A percentile compares a stretch with the other conserved stretches of the same genome.
These are phyloP conservation scores for Gloeostereum incarnatum DNA, from an alignment of 768 basidiomycete genomes.

Conservation along the genomic window DNA sequence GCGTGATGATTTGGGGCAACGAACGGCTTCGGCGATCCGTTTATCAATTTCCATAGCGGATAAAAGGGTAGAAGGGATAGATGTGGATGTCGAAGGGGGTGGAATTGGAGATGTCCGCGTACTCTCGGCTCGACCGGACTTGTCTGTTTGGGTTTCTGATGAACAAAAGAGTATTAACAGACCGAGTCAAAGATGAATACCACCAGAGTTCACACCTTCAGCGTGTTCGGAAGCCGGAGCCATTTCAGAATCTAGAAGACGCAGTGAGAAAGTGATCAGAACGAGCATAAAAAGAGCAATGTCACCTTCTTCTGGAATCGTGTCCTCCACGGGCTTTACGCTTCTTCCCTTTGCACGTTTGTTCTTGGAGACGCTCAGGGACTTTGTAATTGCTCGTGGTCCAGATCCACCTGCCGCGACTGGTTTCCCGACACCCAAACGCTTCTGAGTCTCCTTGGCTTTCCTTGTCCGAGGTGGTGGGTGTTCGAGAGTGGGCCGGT, in stretches of 20 bases:
- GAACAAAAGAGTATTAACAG: too few relatives aligned
- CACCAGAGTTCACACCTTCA: conserved; percentile 21
- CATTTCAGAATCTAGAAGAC: too few relatives aligned
- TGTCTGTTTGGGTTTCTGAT: too few relatives aligned
- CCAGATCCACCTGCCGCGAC: conserved; percentile 56
- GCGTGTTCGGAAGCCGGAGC: conserved; percentile 12
- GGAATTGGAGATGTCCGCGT: background rate
- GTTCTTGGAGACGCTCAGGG: conserved; percentile 37
- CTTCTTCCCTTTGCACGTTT: conserved; percentile 42
- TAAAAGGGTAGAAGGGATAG: background rate
- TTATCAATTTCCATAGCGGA: conserved; percentile 4
- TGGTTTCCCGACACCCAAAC: conserved; percentile 67
- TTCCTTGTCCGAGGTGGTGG: conserved; percentile 45
- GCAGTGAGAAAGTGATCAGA: too few relatives aligned
- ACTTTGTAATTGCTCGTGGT: conserved; percentile 55
- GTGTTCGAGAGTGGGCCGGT: conserved; percentile 11
- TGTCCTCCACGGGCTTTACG: conserved; percentile 42
- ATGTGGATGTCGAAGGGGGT: background rate
- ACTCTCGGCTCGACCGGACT: too few relatives aligned
- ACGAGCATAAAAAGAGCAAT: too few relatives aligned
- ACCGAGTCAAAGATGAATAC: too few relatives aligned
- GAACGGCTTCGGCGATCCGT: conserved; percentile 24
- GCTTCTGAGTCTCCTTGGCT: conserved; percentile 62
- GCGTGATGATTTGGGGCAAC: conserved; percentile 3
- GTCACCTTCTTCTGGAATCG: conserved; percentile 53